These are phyloP conservation scores for Phoenix dactylifera DNA, from an alignment of 176 grass and related monocot species.

Conservation along the genomic window DNA sequence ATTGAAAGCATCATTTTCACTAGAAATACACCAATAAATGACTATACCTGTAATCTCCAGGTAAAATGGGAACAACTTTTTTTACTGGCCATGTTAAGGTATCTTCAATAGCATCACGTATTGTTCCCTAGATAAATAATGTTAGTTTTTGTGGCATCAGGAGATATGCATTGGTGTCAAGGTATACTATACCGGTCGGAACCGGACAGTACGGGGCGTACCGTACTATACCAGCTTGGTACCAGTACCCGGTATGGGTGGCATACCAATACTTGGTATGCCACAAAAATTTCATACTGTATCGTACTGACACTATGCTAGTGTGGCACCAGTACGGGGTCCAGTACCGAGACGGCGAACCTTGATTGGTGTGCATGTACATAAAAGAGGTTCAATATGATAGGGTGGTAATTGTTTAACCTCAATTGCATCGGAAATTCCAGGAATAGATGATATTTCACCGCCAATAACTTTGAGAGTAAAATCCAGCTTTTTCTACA, in stretches of 20 bases:
- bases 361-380: background rate
- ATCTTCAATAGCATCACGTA: conserved; percentile 91
- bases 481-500: conserved; percentile 95
- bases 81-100: conserved; percentile 85
- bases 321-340: too few species aligned
- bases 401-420: conserved; percentile 24
- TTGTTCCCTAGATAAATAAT: conserved; percentile 46
- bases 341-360: too few species aligned
- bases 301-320: too few species aligned
- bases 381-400: background rate
- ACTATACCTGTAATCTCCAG: conserved; percentile 81
- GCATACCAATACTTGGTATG: too few species aligned
- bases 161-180: background rate
- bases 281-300: too few species aligned
- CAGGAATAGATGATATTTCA: conserved; percentile 94
- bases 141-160: conserved; percentile 15
- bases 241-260: too few species aligned
- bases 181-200: too few species aligned
- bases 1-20: background rate
- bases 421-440: conserved; percentile 99
- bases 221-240: too few species aligned
- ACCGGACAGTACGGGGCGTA: too few species aligned
- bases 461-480: conserved; percentile 87
- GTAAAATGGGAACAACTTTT: conserved; percentile 86
- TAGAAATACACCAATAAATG: conserved; percentile 8